These are phyloP conservation scores for Hymenoscyphus scutula DNA, from an alignment of 2,329 filamentous ascomycete species.

Conservation along the genomic window DNA sequence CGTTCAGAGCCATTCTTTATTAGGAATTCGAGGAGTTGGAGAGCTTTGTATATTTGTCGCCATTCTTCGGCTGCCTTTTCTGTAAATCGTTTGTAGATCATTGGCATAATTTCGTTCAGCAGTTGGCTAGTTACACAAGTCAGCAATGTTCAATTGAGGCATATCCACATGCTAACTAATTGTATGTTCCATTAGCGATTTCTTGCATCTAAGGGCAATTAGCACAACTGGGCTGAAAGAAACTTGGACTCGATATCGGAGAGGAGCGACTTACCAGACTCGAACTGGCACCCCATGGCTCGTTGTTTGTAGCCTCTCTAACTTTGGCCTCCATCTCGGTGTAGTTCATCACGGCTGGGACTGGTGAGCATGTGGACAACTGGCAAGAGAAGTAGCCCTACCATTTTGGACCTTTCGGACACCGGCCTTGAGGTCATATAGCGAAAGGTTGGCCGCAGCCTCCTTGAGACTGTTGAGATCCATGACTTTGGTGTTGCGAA, in stretches of 20 bases:
- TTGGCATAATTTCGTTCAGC: slow-evolving; percentile 98
- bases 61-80: slow-evolving; percentile 98
- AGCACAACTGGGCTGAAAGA: neutral
- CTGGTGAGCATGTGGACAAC: slow-evolving; percentile 31
- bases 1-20: slow-evolving; percentile 98
- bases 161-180: slow-evolving; percentile 69
- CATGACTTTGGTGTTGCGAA: slow-evolving; percentile 44
- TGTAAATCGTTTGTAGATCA: slow-evolving; percentile 99
- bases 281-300: slow-evolving; percentile 70
- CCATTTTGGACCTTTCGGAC: slow-evolving; percentile 78
- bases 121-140: slow-evolving; percentile 65
- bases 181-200: slow-evolving; percentile 96
- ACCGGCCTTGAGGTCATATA: slow-evolving; percentile 74
- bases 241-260: too few species aligned
- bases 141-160: slow-evolving; percentile 18
- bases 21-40: slow-evolving; percentile 94
- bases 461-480: slow-evolving; percentile 67
- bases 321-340: slow-evolving; percentile 77
- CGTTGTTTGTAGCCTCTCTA: slow-evolving; percentile 97
- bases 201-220: slow-evolving; percentile 73
- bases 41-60: slow-evolving; percentile 98
- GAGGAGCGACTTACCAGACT: slow-evolving; percentile 22
- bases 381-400: slow-evolving; percentile 41
- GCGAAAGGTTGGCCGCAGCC: slow-evolving; percentile 68
- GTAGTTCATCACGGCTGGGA: slow-evolving; percentile 72